These are phyloP conservation scores for Antitrichia curtipendula DNA, from an alignment of 225 moss, liverwort and hornwort species.

Conservation along the genomic window DNA sequence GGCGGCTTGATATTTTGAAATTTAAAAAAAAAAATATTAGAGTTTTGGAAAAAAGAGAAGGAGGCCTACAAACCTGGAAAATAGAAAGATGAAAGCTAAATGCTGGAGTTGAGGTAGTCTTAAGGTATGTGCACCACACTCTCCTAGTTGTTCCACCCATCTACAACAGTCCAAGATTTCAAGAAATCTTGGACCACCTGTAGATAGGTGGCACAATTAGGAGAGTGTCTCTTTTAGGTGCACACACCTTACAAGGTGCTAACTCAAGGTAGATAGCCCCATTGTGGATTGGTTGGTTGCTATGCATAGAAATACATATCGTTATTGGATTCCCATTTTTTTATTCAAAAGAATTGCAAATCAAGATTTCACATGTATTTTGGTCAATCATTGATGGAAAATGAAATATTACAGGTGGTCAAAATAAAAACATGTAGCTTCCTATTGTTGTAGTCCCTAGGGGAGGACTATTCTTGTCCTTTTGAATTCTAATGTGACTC, in stretches of 20 bases:
- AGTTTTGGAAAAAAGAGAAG: not conserved
- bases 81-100: not conserved
- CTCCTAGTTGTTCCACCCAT: no score
- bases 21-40: not conserved
- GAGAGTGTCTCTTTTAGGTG: no score
- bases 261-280: no score
- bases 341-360: not conserved
- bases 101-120: not conserved
- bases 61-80: not conserved
- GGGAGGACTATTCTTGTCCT: not conserved
- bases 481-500: not conserved
- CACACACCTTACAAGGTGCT: no score
- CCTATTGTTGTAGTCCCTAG: accelerated
- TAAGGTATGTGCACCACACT: no score
- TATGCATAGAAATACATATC: no score
- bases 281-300: not conserved
- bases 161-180: no score
- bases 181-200: no score
- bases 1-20: not conserved
- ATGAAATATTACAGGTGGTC: not conserved
- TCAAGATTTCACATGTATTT: not conserved
- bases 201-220: no score
- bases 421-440: not conserved
- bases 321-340: not conserved
- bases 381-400: not conserved